A percentile compares a stretch with the other conserved stretches of the same genome.
Evolutionary conservation across 2,329 filamentous ascomycete species (phyloP).

Genomic region (Metarhizium brunneum): DNA sequence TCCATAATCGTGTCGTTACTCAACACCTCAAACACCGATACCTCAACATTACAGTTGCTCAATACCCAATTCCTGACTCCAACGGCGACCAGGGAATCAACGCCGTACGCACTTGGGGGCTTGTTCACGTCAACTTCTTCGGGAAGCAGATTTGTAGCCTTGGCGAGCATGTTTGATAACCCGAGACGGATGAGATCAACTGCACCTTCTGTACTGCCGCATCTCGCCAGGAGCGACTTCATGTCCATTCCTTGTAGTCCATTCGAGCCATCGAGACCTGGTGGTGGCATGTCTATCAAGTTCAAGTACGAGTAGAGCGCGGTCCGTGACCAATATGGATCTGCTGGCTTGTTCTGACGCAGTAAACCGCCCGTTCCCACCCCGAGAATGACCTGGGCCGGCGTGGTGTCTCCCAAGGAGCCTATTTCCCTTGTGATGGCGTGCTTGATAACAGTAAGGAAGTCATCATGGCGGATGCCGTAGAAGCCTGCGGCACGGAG

Average conservation of each 20-base stretch:
- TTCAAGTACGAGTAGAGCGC: slow-evolving; percentile 40
- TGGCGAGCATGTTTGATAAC: slow-evolving; percentile 30
- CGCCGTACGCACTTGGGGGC: slow-evolving; percentile 35
- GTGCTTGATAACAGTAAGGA: slow-evolving; percentile 35
- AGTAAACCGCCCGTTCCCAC: slow-evolving; percentile 46
- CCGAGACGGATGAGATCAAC: slow-evolving; percentile 25
- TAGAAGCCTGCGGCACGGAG: slow-evolving; percentile 44
- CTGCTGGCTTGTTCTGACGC: slow-evolving; percentile 39
- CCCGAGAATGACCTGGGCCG: slow-evolving; percentile 40
- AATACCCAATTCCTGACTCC: slow-evolving; percentile 42
- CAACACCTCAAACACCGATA: slow-evolving; percentile 39
- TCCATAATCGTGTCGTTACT: slow-evolving; percentile 31
- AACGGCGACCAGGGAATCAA: slow-evolving; percentile 45
- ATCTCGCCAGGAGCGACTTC: slow-evolving; percentile 22
- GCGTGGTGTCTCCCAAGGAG: slow-evolving; percentile 19
- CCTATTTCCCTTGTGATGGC: slow-evolving; percentile 31
- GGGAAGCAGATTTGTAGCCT: slow-evolving; percentile 34
- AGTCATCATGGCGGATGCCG: slow-evolving; percentile 41
- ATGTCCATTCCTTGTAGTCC: slow-evolving; percentile 15
- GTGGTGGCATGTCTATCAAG: slow-evolving; percentile 33
- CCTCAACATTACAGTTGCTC: slow-evolving; percentile 31
- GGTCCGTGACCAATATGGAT: slow-evolving; percentile 45
- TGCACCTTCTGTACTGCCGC: slow-evolving; percentile 18
- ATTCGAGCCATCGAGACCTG: slow-evolving; percentile 14
- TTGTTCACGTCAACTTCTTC: slow-evolving; percentile 34